These are phyloP conservation scores for Neopestalotiopsis clavispora DNA, from an alignment of 2,329 filamentous ascomycete species.

Conservation along the genomic window DNA sequence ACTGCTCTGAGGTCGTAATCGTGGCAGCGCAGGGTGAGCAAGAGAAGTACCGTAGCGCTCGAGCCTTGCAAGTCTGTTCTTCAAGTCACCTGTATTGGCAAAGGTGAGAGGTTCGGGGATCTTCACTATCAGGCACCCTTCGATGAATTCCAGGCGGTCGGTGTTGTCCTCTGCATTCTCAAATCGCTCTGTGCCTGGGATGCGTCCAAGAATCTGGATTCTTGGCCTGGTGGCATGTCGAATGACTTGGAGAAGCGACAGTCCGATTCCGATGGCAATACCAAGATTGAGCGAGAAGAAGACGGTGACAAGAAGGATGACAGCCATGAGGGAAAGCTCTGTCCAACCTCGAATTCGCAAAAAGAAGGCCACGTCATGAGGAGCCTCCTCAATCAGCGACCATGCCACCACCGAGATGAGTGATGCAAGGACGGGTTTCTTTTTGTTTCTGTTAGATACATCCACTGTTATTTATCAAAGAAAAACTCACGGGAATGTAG, in stretches of 20 bases:
- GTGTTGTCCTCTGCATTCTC: constrained; percentile 81
- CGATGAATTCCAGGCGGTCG: constrained; percentile 81
- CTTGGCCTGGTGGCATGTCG: constrained; percentile 88
- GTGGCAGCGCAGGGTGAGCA: constrained; percentile 86
- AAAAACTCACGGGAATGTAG: constrained; percentile 80
- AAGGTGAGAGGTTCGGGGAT: constrained; percentile 97
- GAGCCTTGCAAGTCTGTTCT: constrained; percentile 79
- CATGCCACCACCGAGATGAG: constrained; percentile 97
- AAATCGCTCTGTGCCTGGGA: constrained; percentile 82
- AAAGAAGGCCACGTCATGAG: constrained; percentile 92
- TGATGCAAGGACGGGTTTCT: constrained; percentile 91
- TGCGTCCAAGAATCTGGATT: constrained; percentile 93
- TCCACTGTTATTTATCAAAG: background rate
- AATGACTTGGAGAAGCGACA: constrained; percentile 89
- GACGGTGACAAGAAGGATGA: constrained; percentile 90
- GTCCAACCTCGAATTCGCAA: constrained; percentile 82
- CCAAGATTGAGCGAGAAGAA: constrained; percentile 94
- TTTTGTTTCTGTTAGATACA: constrained; percentile 1
- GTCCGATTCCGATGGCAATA: constrained; percentile 90
- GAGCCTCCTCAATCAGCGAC: constrained; percentile 93
- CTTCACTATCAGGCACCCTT: constrained; percentile 93
- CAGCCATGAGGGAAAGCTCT: constrained; percentile 83
- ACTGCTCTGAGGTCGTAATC: constrained; percentile 75
- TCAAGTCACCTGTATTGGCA: constrained; percentile 92
- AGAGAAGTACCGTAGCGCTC: constrained; percentile 88